These are phyloP conservation scores for Aureobasidium sp. DNA, from an alignment of 2,329 filamentous ascomycete genomes.

Conservation along the genomic window DNA sequence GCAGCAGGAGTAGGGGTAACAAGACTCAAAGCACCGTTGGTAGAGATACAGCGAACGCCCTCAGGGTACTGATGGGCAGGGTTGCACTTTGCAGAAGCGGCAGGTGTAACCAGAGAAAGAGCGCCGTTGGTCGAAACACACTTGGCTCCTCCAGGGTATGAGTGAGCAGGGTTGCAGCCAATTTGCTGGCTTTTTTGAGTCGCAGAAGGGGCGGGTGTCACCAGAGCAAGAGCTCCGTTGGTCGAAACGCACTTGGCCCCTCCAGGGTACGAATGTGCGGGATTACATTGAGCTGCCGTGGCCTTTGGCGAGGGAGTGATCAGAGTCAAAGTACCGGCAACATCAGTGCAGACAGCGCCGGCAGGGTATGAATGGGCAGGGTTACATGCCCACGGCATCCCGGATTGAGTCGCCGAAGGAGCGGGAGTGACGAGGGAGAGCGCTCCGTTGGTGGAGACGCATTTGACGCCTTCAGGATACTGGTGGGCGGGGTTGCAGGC, in stretches of 20 bases:
- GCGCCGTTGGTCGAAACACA: conserved; percentile 1
- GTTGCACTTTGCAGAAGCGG: neutral
- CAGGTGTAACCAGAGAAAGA: conserved; percentile 5
- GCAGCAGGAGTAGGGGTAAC: conserved; percentile 7
- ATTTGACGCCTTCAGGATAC: neutral
- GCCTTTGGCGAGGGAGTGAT: conserved; percentile 4
- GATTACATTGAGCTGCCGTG: conserved; percentile 5
- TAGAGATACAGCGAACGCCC: neutral
- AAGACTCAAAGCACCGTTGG: neutral
- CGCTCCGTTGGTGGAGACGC: neutral
- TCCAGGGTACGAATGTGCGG: conserved; percentile 1
- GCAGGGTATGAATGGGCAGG: conserved; percentile 10
- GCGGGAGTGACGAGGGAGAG: conserved; percentile 8
- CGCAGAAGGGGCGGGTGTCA: conserved; percentile 1
- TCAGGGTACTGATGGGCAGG: conserved; percentile 2
- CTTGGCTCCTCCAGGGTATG: neutral
- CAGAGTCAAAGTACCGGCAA: neutral
- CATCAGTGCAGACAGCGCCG: neutral
- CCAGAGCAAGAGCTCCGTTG: conserved; percentile 4
- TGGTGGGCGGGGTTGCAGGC: conserved; percentile 9
- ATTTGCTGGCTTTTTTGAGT: no score
- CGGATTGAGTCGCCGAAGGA: neutral
- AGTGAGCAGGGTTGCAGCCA: neutral
- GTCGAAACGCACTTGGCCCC: neutral
- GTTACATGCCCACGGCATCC: conserved; percentile 3